These are phyloP conservation scores for Fraxinus velutina DNA, from an alignment of 305 asterid species.

Conservation along the genomic window DNA sequence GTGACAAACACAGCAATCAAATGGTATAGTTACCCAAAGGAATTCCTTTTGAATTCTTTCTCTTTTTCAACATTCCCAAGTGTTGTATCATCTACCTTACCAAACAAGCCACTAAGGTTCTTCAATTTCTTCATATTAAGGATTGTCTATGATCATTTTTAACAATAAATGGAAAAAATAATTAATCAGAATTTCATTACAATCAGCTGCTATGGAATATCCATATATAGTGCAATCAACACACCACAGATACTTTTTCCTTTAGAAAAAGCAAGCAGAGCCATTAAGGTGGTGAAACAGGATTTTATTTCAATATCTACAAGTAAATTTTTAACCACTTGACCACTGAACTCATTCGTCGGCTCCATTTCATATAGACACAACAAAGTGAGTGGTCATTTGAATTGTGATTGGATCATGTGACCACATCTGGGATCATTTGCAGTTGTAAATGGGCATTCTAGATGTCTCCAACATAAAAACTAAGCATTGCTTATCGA, in stretches of 20 bases:
- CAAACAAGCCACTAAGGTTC: not conserved
- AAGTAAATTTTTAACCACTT: not conserved
- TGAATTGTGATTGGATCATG: not conserved
- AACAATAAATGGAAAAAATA: constrained; percentile 3
- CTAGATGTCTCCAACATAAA: no score
- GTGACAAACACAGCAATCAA: constrained; percentile 16
- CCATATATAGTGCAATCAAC: not conserved
- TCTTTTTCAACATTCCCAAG: not conserved
- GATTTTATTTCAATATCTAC: not conserved
- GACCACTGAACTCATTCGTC: not conserved
- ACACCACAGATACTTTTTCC: not conserved
- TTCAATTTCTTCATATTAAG: not conserved
- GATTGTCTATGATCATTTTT: not conserved
- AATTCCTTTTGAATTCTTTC: not conserved
- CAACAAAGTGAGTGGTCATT: not conserved
- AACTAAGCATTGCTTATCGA: no score
- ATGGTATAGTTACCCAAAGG: not conserved
- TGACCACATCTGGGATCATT: not conserved
- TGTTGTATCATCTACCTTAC: not conserved
- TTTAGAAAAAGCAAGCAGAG: not conserved
- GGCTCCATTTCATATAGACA: not conserved
- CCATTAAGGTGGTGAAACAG: not conserved
- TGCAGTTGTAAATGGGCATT: not conserved
- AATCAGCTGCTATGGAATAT: not conserved
- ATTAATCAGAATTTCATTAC: not conserved